Base-by-base conservation (phyloP, 441 rosid genomes). In the Bruguiera hainesii region DNA sequence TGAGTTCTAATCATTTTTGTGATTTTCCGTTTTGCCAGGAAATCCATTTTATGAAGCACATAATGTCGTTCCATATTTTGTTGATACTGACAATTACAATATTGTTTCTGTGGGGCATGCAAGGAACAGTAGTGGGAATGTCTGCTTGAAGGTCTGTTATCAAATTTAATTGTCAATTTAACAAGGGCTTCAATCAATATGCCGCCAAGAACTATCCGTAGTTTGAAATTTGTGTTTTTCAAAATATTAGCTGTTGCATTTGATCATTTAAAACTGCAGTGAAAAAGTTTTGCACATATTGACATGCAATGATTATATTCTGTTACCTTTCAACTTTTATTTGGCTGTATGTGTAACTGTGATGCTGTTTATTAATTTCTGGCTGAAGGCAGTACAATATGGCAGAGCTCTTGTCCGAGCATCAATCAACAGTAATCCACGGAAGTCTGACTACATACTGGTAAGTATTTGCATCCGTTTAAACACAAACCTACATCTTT, bases 361-460 rank as follows among this genome's bases (percentile, higher is more conserved):
- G 63, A 61, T 63, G 56, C 58, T 60, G 26, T 49, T 25, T 55
- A 56, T 65, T 56, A 28, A 64, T 72, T 79, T 80, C 60, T 71
- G 66, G 76, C 79, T 82, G 80, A 76, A 94, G 99, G 99, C 93
- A 68, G 63, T 81, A 68, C 86, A 75, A 65, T 84, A 83, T 35
- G 99, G 99, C 26, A 88, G 82, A 78, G 94, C 97, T 78, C 92
- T 94, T 55, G 74, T 94, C 49, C 85, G 87, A 73, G 87, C 85
- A 58, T 88, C 94, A 66, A 79, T 86, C 67, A 79, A 76, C 67
- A 71, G 65, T 65, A 78, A 53, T 73, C 82, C 78, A 51, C 78
- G 56, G 73, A 91, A 91, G 81, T 84, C 94, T 50, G 97, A 89
- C 79, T 89, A 89, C 77, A 48, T 89, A 46, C 78, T 94, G 91